Base-by-base conservation (phyloP, 2,329 filamentous ascomycete species). In the Microcyclospora tardicrescens region DNA sequence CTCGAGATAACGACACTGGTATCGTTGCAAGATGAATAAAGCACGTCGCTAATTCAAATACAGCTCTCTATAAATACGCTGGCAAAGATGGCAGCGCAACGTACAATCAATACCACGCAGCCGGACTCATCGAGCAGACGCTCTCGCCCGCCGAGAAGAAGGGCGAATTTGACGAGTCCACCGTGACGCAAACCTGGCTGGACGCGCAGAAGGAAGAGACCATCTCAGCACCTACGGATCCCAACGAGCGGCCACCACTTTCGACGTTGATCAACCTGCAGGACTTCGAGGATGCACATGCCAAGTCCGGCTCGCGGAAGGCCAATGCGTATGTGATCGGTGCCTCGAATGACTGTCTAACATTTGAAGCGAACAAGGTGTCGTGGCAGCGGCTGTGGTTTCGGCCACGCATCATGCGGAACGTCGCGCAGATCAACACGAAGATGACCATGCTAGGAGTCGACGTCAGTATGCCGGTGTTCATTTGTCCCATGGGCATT, bases 71-170 rank as follows among this genome's bases (percentile, higher is more conserved):
- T 28, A 58, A 65, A 40, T 65, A 68, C 50, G 71, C 71, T 13
- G 72, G 71, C 39, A 64, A 63, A 34, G 72, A 76, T 56, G 72
- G 69, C 11, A 72, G 67, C 33, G 62, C 61, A 44, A 67, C 62
- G 36, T 80, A 72, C 61, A 68, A 66, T 30, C 61, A 66, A 44
- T 65, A 69, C 38, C 72, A 76, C 55, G 56, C 64, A 6, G 56
- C 61, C 15, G 59, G 51, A 16, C 53, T 68, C 10, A 64, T 68
- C 48, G 54, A 59, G 30, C 51, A 53, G 13, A 51, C 61, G 16
- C 56, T 75, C 29, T 58, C 64, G 16, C 49, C 61, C 32, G 57
- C 55, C n/a, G 61, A 65, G 40, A 61, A 63, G 39, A 52, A 63
- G 36, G 60, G 64, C 39, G 38, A 50, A 33, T 44, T 61, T 37